Conservation (phyloP, 345 rosid species). For the Excoecaria cochinchinensis region DNA sequence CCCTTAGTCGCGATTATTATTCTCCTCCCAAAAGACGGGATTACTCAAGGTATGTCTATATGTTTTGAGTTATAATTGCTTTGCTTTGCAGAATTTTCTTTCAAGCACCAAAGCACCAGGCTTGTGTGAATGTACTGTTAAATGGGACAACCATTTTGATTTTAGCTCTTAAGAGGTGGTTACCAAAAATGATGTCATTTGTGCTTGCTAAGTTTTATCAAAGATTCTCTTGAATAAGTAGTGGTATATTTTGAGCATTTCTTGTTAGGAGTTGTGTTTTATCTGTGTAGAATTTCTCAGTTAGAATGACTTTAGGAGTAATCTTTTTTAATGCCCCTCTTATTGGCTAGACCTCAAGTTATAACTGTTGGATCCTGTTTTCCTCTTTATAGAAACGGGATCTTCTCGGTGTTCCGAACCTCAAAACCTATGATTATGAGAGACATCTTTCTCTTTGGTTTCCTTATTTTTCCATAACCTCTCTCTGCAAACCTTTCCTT, state of each 20-base stretch:
- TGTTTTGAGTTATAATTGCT: neutral
- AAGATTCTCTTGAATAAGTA: neutral
- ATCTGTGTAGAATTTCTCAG: neutral
- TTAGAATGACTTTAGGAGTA: neutral
- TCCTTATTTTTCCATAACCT: too few species aligned
- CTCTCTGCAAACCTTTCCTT: too few species aligned
- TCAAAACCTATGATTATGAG: too few species aligned
- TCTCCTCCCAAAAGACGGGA: conserved; percentile 29
- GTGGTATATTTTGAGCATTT: neutral
- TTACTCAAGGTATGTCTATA: conserved; percentile 47
- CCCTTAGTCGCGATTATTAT: conserved; percentile 28
- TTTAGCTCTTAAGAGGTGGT: too few species aligned
- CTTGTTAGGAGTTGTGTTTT: neutral
- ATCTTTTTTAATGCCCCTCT: neutral
- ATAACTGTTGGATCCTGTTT: neutral
- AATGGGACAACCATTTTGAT: neutral
- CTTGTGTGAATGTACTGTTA: neutral
- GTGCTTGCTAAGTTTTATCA: neutral
- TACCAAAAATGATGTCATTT: neutral
- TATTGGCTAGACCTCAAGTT: neutral
- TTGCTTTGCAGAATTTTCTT: neutral
- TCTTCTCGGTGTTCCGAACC: too few species aligned
- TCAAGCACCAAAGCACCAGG: neutral
- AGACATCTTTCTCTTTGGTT: too few species aligned
- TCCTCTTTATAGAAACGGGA: neutral